These are phyloP conservation scores for Neopestalotiopsis rosae DNA, from an alignment of 2,329 filamentous ascomycete species.

Conservation along the genomic window DNA sequence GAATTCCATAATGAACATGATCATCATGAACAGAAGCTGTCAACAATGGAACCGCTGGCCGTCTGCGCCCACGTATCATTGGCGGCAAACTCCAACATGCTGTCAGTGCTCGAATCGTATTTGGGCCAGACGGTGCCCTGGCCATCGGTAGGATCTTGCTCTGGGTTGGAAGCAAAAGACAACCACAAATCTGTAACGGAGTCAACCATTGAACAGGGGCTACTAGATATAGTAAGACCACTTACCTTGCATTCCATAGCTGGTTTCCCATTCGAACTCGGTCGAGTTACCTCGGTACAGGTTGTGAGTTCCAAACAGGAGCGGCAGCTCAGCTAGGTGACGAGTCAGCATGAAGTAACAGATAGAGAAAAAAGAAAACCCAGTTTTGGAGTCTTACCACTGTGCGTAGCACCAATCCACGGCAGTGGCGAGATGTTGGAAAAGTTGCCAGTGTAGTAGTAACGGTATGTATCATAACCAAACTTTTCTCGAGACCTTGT, in stretches of 20 bases:
- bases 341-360: no score
- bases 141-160: background rate
- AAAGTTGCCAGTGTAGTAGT: conserved; percentile 43
- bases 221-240: background rate
- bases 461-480: conserved; percentile 36
- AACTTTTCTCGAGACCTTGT: background rate
- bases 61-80: conserved; percentile 10
- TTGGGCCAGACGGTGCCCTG: conserved; percentile 9
- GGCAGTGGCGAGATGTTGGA: conserved; percentile 37
- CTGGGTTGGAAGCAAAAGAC: conserved; percentile 2
- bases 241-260: conserved; percentile 33
- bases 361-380: no score
- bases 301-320: conserved; percentile 37
- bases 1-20: background rate
- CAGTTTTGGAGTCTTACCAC: conserved; percentile 30
- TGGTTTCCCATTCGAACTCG: conserved; percentile 35
- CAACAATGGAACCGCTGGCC: background rate
- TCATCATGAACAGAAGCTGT: background rate
- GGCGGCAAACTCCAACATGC: conserved; percentile 9
- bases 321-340: conserved; percentile 34
- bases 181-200: conserved; percentile 3
- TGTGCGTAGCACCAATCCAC: conserved; percentile 38
- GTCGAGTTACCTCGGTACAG: conserved; percentile 36
- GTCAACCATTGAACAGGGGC: background rate
- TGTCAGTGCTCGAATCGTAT: background rate